Percentiles rank a stretch among this genome's conserved stretches.
Evolutionary conservation across 2,329 filamentous ascomycete genomes (phyloP).

Genomic region (Trichoderma oligosporum): DNA sequence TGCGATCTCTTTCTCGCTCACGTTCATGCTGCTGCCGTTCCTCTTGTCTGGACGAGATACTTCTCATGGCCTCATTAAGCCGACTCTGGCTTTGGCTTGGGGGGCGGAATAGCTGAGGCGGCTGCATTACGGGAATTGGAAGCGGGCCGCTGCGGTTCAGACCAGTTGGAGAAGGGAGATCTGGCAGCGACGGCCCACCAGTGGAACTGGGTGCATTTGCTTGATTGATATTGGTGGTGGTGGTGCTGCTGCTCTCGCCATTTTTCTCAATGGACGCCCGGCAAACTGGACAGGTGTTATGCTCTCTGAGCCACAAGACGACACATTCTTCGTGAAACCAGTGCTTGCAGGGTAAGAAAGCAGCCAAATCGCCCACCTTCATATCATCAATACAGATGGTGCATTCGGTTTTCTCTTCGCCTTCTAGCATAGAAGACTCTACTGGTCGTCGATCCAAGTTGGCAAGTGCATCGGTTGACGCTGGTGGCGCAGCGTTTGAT

Average conservation of each 20-base stretch:
- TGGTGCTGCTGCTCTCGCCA: conserved; percentile 19
- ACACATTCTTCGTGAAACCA: conserved; percentile 90
- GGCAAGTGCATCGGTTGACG: conserved; percentile 69
- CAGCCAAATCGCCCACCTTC: conserved; percentile 66
- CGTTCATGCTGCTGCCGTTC: conserved; percentile 27
- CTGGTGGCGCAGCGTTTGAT: conserved; percentile 77
- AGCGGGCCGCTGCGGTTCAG: conserved; percentile 3
- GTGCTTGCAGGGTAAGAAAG: conserved; percentile 79
- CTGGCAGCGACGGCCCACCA: background rate
- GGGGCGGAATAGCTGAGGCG: conserved; percentile 24
- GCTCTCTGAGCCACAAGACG: conserved; percentile 77
- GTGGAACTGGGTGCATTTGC: background rate
- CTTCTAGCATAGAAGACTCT: conserved; percentile 63
- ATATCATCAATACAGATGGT: conserved; percentile 93
- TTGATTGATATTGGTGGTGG: background rate
- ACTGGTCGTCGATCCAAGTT: conserved; percentile 68
- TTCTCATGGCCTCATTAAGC: conserved; percentile 32
- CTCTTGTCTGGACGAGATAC: conserved; percentile 29
- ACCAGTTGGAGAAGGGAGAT: background rate
- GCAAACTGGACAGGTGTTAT: conserved; percentile 89
- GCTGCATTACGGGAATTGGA: conserved; percentile 19
- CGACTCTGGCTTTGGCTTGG: conserved; percentile 29
- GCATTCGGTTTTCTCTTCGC: conserved; percentile 72
- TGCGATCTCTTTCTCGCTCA: conserved; percentile 27
- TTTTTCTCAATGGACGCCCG: conserved; percentile 53